Base-by-base conservation (phyloP, 2,329 filamentous ascomycete genomes). In the Camptophora hylomeconis region DNA sequence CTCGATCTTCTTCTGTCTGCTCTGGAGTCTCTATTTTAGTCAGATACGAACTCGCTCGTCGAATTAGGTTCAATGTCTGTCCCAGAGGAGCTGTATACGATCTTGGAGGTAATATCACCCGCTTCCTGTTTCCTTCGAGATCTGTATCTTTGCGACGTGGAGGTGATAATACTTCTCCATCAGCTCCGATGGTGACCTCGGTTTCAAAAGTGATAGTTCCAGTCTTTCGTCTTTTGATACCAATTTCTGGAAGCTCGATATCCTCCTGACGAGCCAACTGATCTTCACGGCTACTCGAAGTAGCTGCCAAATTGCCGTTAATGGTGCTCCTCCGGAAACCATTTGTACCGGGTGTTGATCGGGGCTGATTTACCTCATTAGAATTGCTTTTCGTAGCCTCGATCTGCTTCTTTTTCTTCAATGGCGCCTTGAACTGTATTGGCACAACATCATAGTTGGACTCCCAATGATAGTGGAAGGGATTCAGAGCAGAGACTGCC, bases 401-500 rank as follows among this genome's bases (percentile, higher is more conserved):
- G 15, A 31, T n/a, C 12, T 31, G 16, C 11, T 19, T 15, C n/a
- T n/a, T n/a, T n/a, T n/a, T n/a, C n/a, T n/a, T n/a, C n/a, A n/a
- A n/a, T n/a, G n/a, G n/a, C n/a, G n/a, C n/a, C n/a, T n/a, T n/a
- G n/a, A n/a, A n/a, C n/a, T n/a, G n/a, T n/a, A n/a, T n/a, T n/a
- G n/a, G n/a, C n/a, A n/a, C n/a, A 17, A 31, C 24, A 8, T 35
- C 10, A 23, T 37, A 41, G n/a, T 30, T 19, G 27, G 39, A 36
- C 21, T 33, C 18, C 36, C 36, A 41, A n/a, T 39, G 36, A 12
- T 27, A 30, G 4, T 12, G 29, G 20, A 10, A 32, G 10, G 38
- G 38, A n/a, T 37, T 39, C 12, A 41, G 17, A 5, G 38, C 36
- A 12, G 66, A 63, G 28, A 69, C 54, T 2, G 54, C 53, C 71